phyloP scores from a whole-genome alignment of 495 filamentous ascomycete species.

The Jackrogersella minutella region DNA sequence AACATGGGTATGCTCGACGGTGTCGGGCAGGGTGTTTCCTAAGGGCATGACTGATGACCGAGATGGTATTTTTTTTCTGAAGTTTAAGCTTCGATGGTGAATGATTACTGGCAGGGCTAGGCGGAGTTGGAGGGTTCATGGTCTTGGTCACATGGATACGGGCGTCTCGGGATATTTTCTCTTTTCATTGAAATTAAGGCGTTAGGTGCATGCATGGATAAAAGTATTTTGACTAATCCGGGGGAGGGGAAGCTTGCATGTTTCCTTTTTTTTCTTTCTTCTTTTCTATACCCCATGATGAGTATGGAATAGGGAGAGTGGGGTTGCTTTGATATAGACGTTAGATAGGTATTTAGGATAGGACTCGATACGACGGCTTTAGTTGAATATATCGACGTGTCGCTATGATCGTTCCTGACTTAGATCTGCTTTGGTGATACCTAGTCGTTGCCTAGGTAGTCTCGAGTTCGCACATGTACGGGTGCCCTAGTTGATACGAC shows the following conservation, averaged over 20 bases:
- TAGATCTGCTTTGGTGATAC: background rate
- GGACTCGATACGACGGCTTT: conserved; percentile 15
- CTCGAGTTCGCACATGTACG: no score
- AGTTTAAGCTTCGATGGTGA: background rate
- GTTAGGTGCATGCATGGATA: conserved; percentile 3
- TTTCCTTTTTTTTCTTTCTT: conserved; percentile 1
- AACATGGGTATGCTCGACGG: conserved; percentile 29
- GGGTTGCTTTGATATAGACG: conserved; percentile 25
- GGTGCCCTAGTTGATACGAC: no score
- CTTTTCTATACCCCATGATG: conserved; percentile 36
- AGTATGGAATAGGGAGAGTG: conserved; percentile 27
- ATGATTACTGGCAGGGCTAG: background rate
- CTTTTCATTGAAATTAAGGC: background rate
- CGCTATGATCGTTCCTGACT: conserved; percentile 6
- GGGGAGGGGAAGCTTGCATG: background rate
- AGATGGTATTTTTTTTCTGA: conserved; percentile 2
- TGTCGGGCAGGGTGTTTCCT: conserved; percentile 12
- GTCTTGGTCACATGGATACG: conserved; percentile 11
- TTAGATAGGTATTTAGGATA: background rate
- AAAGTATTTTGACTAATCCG: conserved; percentile 10
- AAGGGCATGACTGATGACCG: conserved; percentile 21
- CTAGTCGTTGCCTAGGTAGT: no score
- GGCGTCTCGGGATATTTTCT: conserved; percentile 5
- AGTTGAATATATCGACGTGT: conserved; percentile 22
- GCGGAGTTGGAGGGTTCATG: conserved; percentile 12